A percentile compares a stretch with the other conserved stretches of the same genome.
Conservation (phyloP, 768 basidiomycete genomes). For the Symmetrospora coprosmae region DNA sequence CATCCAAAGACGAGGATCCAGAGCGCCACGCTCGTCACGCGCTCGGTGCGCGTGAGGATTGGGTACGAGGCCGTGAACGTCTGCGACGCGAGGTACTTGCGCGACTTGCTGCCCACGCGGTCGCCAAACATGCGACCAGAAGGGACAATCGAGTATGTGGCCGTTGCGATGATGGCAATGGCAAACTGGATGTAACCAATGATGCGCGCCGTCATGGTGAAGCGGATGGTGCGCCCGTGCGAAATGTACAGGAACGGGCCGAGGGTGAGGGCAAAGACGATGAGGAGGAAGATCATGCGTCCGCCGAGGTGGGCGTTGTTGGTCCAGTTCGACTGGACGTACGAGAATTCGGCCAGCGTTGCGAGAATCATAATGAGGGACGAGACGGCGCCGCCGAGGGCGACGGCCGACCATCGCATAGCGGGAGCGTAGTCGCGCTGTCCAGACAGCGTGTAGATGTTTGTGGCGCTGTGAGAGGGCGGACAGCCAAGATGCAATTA, state of each 20-base stretch:
- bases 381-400: slow-evolving; percentile 89
- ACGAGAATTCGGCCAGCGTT: slow-evolving; percentile 86
- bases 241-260: slow-evolving; percentile 92
- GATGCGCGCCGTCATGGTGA: slow-evolving; percentile 59
- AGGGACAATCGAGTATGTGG: slow-evolving; percentile 80
- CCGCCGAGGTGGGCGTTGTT: slow-evolving; percentile 92
- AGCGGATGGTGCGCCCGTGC: slow-evolving; percentile 42
- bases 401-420: slow-evolving; percentile 82
- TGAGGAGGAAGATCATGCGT: slow-evolving; percentile 69
- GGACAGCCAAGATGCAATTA: no score
- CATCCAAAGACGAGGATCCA: slow-evolving; percentile 92
- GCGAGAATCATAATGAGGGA: slow-evolving; percentile 90
- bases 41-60: slow-evolving; percentile 47
- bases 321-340: slow-evolving; percentile 97
- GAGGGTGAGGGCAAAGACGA: slow-evolving; percentile 78
- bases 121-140: slow-evolving; percentile 99
- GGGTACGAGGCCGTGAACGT: slow-evolving; percentile 97
- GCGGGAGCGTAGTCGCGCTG: slow-evolving; percentile 49
- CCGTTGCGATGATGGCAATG: slow-evolving; percentile 70
- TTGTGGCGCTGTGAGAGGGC: slow-evolving; percentile 68
- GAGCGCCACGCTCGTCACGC: slow-evolving; percentile 62
- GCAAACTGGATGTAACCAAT: slow-evolving; percentile 93
- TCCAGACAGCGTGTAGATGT: slow-evolving; percentile 49
- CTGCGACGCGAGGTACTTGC: slow-evolving; percentile 95
- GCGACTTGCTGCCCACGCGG: slow-evolving; percentile 79